phyloP scores from a whole-genome alignment of 345 rosid species.

The Adansonia digitata region DNA sequence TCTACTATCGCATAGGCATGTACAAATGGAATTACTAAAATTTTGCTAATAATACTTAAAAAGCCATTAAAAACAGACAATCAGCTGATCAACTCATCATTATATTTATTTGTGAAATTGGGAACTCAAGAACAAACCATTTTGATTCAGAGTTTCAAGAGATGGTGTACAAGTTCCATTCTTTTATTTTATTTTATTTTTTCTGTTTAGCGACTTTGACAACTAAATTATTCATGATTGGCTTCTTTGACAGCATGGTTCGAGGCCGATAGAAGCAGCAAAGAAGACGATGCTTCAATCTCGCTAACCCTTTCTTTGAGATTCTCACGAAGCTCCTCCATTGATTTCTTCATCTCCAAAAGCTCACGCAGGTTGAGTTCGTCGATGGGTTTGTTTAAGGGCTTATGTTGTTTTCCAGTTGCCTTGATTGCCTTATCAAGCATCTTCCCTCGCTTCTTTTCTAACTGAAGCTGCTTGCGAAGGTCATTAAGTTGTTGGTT shows the following conservation, averaged over 20 bases:
- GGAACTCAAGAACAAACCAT: slow-evolving; percentile 11
- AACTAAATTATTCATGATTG: not conserved
- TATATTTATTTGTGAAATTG: not conserved
- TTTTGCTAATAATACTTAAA: no score
- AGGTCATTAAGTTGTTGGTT: slow-evolving; percentile 1
- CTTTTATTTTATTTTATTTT: no score
- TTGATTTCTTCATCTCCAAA: slow-evolving; percentile 7
- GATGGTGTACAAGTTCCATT: not conserved
- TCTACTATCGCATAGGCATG: no score
- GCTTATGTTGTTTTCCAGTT: not conserved
- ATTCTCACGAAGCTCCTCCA: slow-evolving; percentile 16
- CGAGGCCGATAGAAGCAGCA: slow-evolving; percentile 14
- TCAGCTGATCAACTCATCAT: no score
- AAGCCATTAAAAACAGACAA: no score
- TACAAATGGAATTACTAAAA: no score
- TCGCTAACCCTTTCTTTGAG: slow-evolving; percentile 4
- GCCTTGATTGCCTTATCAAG: slow-evolving; percentile 5
- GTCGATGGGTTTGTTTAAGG: not conserved
- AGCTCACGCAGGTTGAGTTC: slow-evolving; percentile 9
- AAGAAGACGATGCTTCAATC: slow-evolving; percentile 23
- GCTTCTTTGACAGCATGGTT: not conserved
- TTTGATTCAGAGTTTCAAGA: not conserved
- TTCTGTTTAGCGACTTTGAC: not conserved
- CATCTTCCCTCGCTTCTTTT: slow-evolving; percentile 12
- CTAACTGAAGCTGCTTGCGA: slow-evolving; percentile 10